Conservation (phyloP, 257 asterid genomes). For the Solanum boliviense region DNA sequence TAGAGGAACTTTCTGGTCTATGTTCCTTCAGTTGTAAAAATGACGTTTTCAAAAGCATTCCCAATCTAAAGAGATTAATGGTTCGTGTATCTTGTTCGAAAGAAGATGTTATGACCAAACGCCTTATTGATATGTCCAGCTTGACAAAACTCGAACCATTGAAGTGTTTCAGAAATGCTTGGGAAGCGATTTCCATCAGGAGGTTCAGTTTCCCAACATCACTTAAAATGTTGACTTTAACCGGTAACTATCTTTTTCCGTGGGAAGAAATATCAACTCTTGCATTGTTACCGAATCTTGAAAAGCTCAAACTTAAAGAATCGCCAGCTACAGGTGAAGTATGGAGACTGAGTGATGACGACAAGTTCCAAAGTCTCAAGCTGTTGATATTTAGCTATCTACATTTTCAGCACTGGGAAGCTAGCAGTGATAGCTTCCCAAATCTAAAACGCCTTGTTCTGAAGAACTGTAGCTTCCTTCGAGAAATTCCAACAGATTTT, state of each 20-base stretch:
- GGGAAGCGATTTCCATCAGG: neutral
- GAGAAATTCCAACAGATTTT: neutral
- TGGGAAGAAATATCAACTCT: neutral
- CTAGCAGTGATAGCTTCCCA: neutral
- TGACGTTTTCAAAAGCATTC: neutral
- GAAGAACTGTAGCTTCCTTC: neutral
- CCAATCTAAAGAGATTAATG: neutral
- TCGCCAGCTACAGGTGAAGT: neutral
- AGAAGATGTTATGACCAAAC: neutral
- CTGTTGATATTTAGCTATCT: neutral
- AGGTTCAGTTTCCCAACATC: neutral
- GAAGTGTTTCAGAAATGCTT: neutral
- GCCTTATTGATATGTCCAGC: neutral
- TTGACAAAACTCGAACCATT: neutral
- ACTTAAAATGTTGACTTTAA: neutral
- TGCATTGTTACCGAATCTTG: neutral
- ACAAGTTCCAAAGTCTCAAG: neutral
- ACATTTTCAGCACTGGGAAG: neutral
- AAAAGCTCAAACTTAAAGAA: neutral
- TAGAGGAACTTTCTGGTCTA: neutral
- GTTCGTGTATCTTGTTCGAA: neutral
- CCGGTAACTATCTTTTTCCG: neutral
- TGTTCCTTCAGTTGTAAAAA: neutral
- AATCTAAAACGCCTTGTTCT: neutral
- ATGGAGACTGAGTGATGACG: neutral